These are phyloP conservation scores for Lepraria neglecta DNA, from an alignment of 495 filamentous ascomycete species.

Conservation along the genomic window DNA sequence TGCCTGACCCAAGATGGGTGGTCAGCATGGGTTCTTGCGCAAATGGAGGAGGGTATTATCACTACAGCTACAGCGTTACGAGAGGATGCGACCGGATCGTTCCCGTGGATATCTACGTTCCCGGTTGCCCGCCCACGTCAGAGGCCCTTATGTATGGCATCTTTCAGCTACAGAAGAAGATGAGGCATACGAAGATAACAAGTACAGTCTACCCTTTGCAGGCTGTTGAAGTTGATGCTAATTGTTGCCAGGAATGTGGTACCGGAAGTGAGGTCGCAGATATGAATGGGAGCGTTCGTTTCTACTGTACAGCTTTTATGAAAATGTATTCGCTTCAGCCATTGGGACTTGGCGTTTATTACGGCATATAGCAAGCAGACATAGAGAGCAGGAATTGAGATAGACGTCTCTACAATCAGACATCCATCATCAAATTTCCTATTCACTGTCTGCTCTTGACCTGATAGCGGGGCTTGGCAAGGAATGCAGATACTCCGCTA, in stretches of 20 bases:
- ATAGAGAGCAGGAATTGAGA: too few relatives aligned
- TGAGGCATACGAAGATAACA: conserved; percentile 58
- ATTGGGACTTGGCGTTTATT: neutral
- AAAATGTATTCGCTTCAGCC: neutral
- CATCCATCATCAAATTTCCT: too few relatives aligned
- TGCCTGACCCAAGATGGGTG: conserved; percentile 91
- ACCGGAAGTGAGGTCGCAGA: conserved; percentile 22
- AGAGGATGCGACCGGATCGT: conserved; percentile 86
- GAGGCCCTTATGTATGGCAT: conserved; percentile 88
- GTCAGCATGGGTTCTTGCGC: conserved; percentile 88
- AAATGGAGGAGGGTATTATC: conserved; percentile 91
- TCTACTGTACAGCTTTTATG: conserved; percentile 4
- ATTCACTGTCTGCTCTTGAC: too few relatives aligned
- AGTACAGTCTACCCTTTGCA: conserved; percentile 19
- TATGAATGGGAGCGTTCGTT: neutral
- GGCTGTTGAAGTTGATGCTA: conserved; percentile 16
- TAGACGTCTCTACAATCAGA: neutral
- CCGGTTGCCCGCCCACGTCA: conserved; percentile 81
- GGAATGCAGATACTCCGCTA: neutral
- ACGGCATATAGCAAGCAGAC: neutral
- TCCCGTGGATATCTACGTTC: conserved; percentile 88
- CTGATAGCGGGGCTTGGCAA: neutral
- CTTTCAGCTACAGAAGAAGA: conserved; percentile 83
- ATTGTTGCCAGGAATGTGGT: conserved; percentile 22
- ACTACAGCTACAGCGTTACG: conserved; percentile 85